Percentiles rank a stretch among this genome's conserved stretches.
Conservation (phyloP, 2,329 filamentous ascomycete species). For the Paradendryphiella salina region DNA sequence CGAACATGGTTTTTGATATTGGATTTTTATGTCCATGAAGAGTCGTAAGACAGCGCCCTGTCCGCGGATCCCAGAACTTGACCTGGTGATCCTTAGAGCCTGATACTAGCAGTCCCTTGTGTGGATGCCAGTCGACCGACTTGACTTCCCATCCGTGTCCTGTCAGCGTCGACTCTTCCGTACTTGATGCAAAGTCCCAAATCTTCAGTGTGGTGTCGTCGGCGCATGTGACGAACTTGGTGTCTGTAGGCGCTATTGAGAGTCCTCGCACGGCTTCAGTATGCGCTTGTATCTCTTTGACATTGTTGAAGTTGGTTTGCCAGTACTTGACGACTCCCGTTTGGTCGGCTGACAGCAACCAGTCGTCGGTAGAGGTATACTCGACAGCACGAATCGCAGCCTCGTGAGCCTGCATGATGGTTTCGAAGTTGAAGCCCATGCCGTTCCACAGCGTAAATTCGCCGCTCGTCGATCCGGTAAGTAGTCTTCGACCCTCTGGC, state of each 20-base stretch:
- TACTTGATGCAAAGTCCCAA: slow-evolving; percentile 88
- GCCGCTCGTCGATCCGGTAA: slow-evolving; percentile 93
- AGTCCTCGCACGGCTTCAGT: slow-evolving; percentile 87
- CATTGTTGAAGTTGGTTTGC: slow-evolving; percentile 99
- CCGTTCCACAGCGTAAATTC: slow-evolving; percentile 99
- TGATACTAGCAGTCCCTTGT: slow-evolving; percentile 89
- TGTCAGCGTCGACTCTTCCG: slow-evolving; percentile 78
- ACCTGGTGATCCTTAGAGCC: slow-evolving; percentile 97
- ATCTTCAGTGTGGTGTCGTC: slow-evolving; percentile 94
- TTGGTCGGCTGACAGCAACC: slow-evolving; percentile 94
- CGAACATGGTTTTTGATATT: slow-evolving; percentile 89
- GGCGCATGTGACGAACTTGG: slow-evolving; percentile 93
- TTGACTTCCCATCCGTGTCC: slow-evolving; percentile 99
- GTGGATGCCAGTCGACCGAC: slow-evolving; percentile 95
- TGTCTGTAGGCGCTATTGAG: slow-evolving; percentile 89
- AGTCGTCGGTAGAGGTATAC: slow-evolving; percentile 96
- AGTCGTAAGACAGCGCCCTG: slow-evolving; percentile 84
- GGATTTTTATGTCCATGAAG: slow-evolving; percentile 97
- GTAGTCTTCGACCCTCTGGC: slow-evolving; percentile 84
- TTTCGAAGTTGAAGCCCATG: slow-evolving; percentile 98
- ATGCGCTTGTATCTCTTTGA: slow-evolving; percentile 91
- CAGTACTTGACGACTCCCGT: slow-evolving; percentile 97
- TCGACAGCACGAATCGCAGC: slow-evolving; percentile 77
- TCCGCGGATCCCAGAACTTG: slow-evolving; percentile 97
- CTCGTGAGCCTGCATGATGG: slow-evolving; percentile 97